Evolutionary conservation across 2,329 filamentous ascomycete genomes (phyloP), one percentile per base, ranked within the genome.

Genomic region (Hypoxylon sp.): DNA sequence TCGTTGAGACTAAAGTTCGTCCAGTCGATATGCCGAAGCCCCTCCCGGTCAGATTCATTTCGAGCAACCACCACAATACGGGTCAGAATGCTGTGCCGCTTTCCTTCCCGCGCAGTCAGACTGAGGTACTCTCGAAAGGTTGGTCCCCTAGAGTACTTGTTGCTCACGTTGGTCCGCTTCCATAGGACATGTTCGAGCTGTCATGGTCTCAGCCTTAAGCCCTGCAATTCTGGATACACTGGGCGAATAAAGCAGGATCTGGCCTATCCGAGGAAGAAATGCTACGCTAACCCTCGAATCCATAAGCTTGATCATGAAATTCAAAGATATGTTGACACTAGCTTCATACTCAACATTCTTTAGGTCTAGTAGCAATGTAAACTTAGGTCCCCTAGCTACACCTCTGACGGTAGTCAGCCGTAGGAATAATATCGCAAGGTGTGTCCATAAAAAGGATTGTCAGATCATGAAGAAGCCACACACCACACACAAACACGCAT

Each of bases 381-480:
- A 52, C 46, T 14, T 23, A 61, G 21, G 2, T 3, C 55, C 48
- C 64, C 58, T 45, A 1, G 59, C 17, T 23, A 32, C 11, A 41
- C 63, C 45, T 28, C 34, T 60, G 48, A 19, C 21, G 53, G 23
- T 43, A 50, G 55, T 55, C 30, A 53, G 67, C 61, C 51, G 58
- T 64, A 57, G 25, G 52, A 55, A 49, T 57, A 59, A 30, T 50
- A 56, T 45, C 9, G 32, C 53, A 19, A 59, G 61, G 66, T 25
- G 68, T 63, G 65, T 34, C 45, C 17, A 46, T 70, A 70, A 55
- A 23, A 62, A 21, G 52, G 48, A 38, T 6, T n/a, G 49, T 70
- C 68, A 68, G 65, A 68, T 68, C 68, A 70, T 70, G 67, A 63
- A 61, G 30, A 60, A 63, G 53, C 50, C 30, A 48, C 61, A 63